Conservation (phyloP, 768 basidiomycete genomes). For the Boletus pseudo-olivaceus region DNA sequence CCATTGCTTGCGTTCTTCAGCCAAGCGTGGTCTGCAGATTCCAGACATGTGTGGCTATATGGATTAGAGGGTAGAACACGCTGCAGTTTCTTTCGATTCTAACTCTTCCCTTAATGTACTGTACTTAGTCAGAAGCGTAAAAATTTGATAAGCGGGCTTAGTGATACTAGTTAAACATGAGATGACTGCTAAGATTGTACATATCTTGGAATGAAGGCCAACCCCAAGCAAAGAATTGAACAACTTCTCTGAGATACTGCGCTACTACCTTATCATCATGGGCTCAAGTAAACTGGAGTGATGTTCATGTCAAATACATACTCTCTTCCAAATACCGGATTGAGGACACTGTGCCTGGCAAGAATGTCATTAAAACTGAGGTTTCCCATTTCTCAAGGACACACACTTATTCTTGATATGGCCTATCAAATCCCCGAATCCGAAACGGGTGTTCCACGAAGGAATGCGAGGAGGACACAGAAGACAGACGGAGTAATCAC, state of each 20-base stretch:
- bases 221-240: neutral
- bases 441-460: conserved; percentile 25
- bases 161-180: neutral
- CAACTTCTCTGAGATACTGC: no score
- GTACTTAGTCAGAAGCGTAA: conserved; percentile 20
- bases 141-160: neutral
- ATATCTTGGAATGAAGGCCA: neutral
- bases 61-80: neutral
- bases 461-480: conserved; percentile 27
- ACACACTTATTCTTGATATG: conserved; percentile 23
- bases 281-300: conserved; percentile 14
- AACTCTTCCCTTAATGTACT: neutral
- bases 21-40: conserved; percentile 87
- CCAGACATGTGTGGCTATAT: conserved; percentile 56
- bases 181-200: neutral
- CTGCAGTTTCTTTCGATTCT: neutral
- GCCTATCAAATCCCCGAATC: conserved; percentile 10
- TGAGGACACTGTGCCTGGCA: conserved; percentile 17
- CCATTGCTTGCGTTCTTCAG: conserved; percentile 99
- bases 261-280: neutral
- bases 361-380: neutral
- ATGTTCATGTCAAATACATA: conserved; percentile 22
- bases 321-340: conserved; percentile 16
- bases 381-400: neutral
- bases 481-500: conserved; percentile 24